A percentile compares a stretch with the other conserved stretches of the same genome.
Conservation (phyloP, 1,284 basidiomycete genomes). For the Malassezia arunalokei region DNA sequence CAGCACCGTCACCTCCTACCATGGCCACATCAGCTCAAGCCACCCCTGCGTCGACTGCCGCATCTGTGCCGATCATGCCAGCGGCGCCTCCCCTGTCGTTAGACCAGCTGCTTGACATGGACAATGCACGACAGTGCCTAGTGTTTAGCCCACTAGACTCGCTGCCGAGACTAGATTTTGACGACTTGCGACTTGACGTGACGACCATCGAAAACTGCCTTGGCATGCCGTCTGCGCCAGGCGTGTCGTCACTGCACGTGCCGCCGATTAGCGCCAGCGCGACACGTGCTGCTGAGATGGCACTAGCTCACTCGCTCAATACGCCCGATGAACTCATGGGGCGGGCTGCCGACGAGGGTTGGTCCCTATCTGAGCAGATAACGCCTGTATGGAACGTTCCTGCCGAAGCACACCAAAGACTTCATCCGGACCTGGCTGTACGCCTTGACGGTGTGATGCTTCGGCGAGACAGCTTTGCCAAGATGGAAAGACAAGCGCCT, state of each 20-base stretch:
- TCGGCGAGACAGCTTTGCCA: neutral
- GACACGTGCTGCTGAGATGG: neutral
- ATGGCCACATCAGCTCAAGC: neutral
- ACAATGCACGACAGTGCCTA: conserved; percentile 8
- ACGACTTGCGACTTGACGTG: conserved; percentile 7
- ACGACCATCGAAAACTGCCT: conserved; percentile 2
- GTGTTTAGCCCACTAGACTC: conserved; percentile 15
- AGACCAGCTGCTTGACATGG: conserved; percentile 4
- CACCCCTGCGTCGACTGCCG: no score
- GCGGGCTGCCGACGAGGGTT: neutral
- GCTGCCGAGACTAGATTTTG: conserved; percentile 14
- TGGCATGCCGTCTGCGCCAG: neutral
- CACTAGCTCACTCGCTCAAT: neutral
- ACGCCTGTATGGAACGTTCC: neutral
- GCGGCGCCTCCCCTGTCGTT: neutral
- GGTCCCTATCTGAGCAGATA: neutral
- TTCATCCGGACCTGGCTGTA: neutral
- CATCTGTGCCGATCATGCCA: neutral
- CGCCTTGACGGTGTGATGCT: neutral
- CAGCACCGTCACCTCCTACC: neutral
- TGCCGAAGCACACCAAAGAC: neutral
- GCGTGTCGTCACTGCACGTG: neutral
- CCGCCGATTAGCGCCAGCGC: neutral
- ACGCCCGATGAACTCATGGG: neutral
- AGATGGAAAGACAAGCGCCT: neutral